Conservation (phyloP, 2,329 filamentous ascomycete species). For the Sphaerulina musiva region DNA sequence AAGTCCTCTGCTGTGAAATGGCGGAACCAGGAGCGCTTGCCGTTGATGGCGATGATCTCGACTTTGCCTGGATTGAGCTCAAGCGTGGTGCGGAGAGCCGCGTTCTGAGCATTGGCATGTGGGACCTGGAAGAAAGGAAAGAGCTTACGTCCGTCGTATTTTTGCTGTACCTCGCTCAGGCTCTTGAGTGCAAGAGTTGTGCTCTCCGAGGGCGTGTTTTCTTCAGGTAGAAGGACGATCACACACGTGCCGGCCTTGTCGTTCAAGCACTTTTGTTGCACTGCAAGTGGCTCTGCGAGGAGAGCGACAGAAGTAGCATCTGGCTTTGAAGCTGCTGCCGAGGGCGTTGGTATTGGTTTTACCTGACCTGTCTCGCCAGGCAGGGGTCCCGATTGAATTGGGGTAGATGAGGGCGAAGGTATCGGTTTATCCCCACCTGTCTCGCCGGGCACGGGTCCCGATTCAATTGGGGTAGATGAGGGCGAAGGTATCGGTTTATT, state of each 20-base stretch:
- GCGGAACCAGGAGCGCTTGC: conserved; percentile 79
- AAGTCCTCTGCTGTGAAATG: conserved; percentile 57
- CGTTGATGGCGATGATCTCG: conserved; percentile 76
- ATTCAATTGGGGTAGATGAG: too few relatives aligned
- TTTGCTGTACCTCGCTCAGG: conserved; percentile 68
- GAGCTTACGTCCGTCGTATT: conserved; percentile 62
- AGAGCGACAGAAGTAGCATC: conserved; percentile 57
- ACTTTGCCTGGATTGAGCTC: conserved; percentile 52
- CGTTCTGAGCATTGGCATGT: conserved; percentile 52
- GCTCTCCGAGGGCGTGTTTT: conserved; percentile 37
- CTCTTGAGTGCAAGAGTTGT: conserved; percentile 45
- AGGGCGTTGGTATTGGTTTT: conserved; percentile 42
- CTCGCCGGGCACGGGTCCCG: too few relatives aligned
- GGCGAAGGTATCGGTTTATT: too few relatives aligned
- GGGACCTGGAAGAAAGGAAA: conserved; percentile 81
- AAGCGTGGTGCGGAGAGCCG: conserved; percentile 55
- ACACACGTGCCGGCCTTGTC: conserved; percentile 76
- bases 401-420: too few relatives aligned
- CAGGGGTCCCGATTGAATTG: too few relatives aligned
- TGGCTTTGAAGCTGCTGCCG: conserved; percentile 44
- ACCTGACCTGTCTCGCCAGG: conserved; percentile 37
- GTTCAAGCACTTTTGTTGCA: conserved; percentile 66
- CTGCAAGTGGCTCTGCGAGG: conserved; percentile 57
- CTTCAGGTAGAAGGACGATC: conserved; percentile 59
- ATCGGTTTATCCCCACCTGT: conserved; percentile 35